These are phyloP conservation scores for Arthromyces matolae DNA, from an alignment of 768 basidiomycete genomes.

Conservation along the genomic window DNA sequence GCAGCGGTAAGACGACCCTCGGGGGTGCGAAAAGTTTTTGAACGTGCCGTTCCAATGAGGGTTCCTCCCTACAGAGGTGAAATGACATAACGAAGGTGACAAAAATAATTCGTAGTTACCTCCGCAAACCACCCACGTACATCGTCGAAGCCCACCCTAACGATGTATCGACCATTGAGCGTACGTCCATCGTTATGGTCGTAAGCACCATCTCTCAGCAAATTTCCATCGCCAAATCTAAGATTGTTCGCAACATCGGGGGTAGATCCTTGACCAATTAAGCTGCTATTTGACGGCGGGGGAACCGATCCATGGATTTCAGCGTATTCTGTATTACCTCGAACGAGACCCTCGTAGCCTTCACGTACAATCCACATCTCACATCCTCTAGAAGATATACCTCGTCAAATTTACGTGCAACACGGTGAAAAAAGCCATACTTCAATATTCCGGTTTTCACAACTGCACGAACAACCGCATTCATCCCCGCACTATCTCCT, in stretches of 20 bases:
- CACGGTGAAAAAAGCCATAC: conserved; percentile 39
- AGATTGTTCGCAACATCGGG: conserved; percentile 60
- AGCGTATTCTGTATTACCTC: conserved; percentile 63
- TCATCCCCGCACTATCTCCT: conserved; percentile 98
- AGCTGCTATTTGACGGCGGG: conserved; percentile 5
- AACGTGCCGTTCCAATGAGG: conserved; percentile 91
- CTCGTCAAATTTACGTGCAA: conserved; percentile 1
- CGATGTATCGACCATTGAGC: conserved; percentile 89
- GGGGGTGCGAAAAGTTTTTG: conserved; percentile 72
- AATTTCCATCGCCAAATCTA: conserved; percentile 76
- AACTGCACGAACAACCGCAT: conserved; percentile 89
- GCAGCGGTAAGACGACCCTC: conserved; percentile 91
- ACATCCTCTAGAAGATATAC: conserved; percentile 63
- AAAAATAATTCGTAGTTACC: conserved; percentile 33
- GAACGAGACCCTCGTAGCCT: conserved; percentile 96
- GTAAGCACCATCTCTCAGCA: conserved; percentile 78
- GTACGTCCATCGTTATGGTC: conserved; percentile 66
- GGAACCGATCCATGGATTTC: conserved; percentile 17
- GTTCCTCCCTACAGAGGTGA: conserved; percentile 71
- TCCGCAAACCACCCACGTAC: conserved; percentile 93
- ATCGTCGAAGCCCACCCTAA: conserved; percentile 97
- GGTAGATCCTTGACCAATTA: conserved; percentile 9
- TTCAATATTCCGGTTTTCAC: conserved; percentile 91
- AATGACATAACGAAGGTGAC: neutral
- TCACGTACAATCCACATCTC: conserved; percentile 96